Evolutionary conservation across 1,139 yeast genomes (phyloP), one percentile per base, ranked within the genome.

Genomic region (Pichia sp.): DNA sequence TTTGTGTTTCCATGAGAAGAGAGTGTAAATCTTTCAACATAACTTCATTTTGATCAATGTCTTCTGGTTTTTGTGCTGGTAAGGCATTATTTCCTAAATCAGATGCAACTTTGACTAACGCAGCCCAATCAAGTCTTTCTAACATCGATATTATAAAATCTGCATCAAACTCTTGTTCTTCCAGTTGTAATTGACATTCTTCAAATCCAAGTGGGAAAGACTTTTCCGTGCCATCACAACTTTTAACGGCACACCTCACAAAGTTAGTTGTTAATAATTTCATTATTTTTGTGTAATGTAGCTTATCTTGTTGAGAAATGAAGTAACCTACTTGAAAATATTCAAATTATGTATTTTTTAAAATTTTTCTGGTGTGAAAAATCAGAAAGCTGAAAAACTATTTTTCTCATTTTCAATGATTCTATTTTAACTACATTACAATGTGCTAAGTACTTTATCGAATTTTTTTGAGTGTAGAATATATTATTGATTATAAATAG

Each of bases 191-290:
- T 57, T 84, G 78, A 60, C 92, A 82, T 48, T 85, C 88, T 48
- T 77, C 69, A 64, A 76, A 90, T 54, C 74, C 72, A 50, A 92
- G 74, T 1, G 99, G 99, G 64, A 89, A 92, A 20, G 95, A 79
- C 7, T 80, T 79, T 29, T 79, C 76, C 11, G 92, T 77, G 27
- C 80, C 70, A 50, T 84, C 87, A 63, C 99, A 92, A 7, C 80
- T 63, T 60, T 85, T 82, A 53, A 89, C 86, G 0, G 97, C 92
- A 67, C 99, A 92, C 65, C 85, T 89, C 53, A 92, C 95, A 66
- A 92, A 94, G 67, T 94, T 92, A 39, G 97, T 87, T 30, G 98
- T 90, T 40, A 92, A 72, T 60, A 92, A 82, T 71, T 92, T 92
- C 98, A 92, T 90, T 32, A 13, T 54, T n/a, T 25, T 35, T 16